Evolutionary conservation across 768 basidiomycete genomes (phyloP), one percentile per base, ranked within the genome.

Genomic region (Gloeopeniophorella convolvens): DNA sequence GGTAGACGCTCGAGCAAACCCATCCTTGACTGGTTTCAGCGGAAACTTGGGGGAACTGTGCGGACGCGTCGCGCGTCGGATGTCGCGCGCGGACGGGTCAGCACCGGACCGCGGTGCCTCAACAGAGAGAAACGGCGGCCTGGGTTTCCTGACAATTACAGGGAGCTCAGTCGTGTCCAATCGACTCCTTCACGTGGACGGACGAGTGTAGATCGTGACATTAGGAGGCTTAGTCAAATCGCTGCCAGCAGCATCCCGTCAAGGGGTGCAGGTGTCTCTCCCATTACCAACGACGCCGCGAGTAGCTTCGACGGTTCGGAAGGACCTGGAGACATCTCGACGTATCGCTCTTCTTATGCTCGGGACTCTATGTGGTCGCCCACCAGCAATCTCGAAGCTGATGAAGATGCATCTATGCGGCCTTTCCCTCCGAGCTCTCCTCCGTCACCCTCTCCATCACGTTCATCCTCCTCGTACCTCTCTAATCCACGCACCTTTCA

Each of bases 331-430:
- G 71, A 72, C 44, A 70, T 70, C 42, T 64, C 68, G 5, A 75
- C 72, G 27, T 74, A 70, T 46, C 69, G 71, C 16, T 84, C 79
- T 4, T 86, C 81, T 20, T 63, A 77, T 45, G 82, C 84, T 39
- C 76, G 80, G 43, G 82, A 85, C 53, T 90, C 89, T 3, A 76
- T 77, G 37, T 89, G 86, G 84, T 89, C 88, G 7, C 88, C 85
- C 35, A 71, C 79, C 13, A 86, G 83, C 57, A 73, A 75, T 35
- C 66, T 81, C 26, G 90, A 90, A 66, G 93, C 92, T 13, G 94
- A 97, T 63, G 95, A 96, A 48, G 92, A 96, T 62, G 95, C 95
- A 9, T 95, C 91, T 31, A 66, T 96, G 13, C 80, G 92, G 26
- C 92, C 93, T 3, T 67, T 97, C 30, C 89, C 92, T 20, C 95